Evolutionary conservation across 768 basidiomycete species (phyloP), one percentile per base, ranked within the genome.

Genomic region (Porphyrellus cyaneotinctus): DNA sequence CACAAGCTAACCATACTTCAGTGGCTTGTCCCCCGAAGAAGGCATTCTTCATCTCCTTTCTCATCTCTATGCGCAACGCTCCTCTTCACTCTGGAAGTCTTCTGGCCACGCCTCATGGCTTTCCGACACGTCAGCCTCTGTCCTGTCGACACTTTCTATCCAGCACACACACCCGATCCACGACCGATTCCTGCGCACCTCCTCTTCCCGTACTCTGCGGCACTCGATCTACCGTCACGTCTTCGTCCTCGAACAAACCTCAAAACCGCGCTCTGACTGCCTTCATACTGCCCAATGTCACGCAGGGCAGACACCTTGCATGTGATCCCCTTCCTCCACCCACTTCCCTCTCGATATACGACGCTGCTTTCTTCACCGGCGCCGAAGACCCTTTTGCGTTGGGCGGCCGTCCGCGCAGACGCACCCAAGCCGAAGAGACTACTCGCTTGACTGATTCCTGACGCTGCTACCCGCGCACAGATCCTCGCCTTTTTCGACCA

Each of bases 271-370:
- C 75, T 9, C 73, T 91, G 11, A 78, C 87, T 44, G 75, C 83
- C 0, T 95, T 93, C 72, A 75, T 95, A 47, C 89, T 90, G 0
- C 72, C 75, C 13, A 60, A 72, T 6, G 74, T 88, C 5, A 68
- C 80, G 13, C 70, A 75, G 6, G 72, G 70, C 13, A 79, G 82
- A 50, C 76, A 81, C 7, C 73, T 90, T 54, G 82, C 86, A 10
- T 97, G 87, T 59, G 95, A 97, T 63, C 94, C 95, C 1, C 73
- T 95, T 3, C 92, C 95, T 0, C 94, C 95, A 0, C 71, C 70
- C 7, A 77, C 78, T 1, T 70, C 78, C 3, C 62, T 82, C 2
- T 86, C 77, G 31, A 64, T 60, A 36, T 97, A 97, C 69, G 78
- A 92, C 56, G 72, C 77, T 4, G 67, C 67, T 17, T 97, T 94